Evolutionary conservation across 23 red algal species (phyloP).

Genomic region (Gracilaria domingensis): DNA sequence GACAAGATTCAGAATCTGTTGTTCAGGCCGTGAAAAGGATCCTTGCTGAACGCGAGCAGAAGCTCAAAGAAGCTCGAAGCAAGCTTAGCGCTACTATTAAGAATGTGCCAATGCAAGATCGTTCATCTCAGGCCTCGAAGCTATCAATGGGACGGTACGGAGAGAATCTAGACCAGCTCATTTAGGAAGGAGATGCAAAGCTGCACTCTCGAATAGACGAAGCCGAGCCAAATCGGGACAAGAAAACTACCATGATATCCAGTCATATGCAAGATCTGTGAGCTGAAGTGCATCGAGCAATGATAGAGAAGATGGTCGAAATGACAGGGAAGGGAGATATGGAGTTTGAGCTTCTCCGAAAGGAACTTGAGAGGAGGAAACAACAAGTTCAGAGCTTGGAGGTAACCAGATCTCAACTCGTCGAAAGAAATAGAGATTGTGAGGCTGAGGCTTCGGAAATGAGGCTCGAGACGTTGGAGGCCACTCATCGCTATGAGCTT

Average conservation of each 20-base stretch:
- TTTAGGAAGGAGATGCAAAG: conserved; percentile 39
- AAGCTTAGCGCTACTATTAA: conserved; percentile 41
- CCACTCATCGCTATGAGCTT: conserved; percentile 53
- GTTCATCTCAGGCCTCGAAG: conserved; percentile 36
- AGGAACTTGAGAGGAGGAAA: conserved; percentile 27
- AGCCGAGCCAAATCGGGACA: conserved; percentile 29
- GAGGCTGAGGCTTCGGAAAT: conserved; percentile 44
- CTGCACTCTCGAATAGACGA: conserved; percentile 45
- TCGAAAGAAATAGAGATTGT: conserved; percentile 30
- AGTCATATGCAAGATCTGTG: conserved; percentile 38
- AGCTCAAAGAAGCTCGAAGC: conserved; percentile 52
- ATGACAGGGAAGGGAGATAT: conserved; percentile 60
- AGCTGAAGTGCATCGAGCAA: conserved; percentile 46
- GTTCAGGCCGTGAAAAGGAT: conserved; percentile 63
- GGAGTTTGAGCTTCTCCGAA: conserved; percentile 51
- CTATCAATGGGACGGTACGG: conserved; percentile 25
- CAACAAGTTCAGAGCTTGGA: conserved; percentile 23
- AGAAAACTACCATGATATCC: not conserved
- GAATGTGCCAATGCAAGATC: conserved; percentile 24
- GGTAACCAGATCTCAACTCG: conserved; percentile 29
- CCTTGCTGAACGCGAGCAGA: conserved; percentile 34
- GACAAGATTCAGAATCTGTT: conserved; percentile 57
- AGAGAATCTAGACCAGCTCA: conserved; percentile 34
- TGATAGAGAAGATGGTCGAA: conserved; percentile 59
- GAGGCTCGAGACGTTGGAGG: conserved; percentile 35